These are phyloP conservation scores for Moesziomyces antarcticus DNA, from an alignment of 1,284 basidiomycete genomes.

Conservation along the genomic window DNA sequence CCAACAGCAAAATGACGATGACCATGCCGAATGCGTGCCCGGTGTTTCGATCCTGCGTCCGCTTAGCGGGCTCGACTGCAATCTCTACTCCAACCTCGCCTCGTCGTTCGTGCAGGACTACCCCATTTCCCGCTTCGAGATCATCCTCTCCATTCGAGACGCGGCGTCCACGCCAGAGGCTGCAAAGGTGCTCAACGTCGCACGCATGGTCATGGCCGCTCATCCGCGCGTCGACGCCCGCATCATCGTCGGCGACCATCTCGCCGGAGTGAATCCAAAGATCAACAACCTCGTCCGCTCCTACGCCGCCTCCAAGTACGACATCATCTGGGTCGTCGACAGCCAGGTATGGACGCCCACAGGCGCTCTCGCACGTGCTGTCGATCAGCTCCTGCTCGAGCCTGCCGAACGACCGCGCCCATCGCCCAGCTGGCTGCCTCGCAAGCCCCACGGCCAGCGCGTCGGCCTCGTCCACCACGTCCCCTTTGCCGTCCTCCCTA, in stretches of 20 bases:
- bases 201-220: constrained; percentile 49
- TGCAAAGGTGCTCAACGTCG: constrained; percentile 60
- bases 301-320: constrained; percentile 80
- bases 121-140: constrained; percentile 57
- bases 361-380: constrained; percentile 85
- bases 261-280: constrained; percentile 92
- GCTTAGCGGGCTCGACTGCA: constrained; percentile 64
- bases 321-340: constrained; percentile 96
- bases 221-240: constrained; percentile 56
- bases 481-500: constrained; percentile 82
- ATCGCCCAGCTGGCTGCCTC: constrained; percentile 47
- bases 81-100: constrained; percentile 60
- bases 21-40: constrained; percentile 70
- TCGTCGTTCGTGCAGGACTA: constrained; percentile 65
- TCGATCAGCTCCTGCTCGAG: constrained; percentile 84
- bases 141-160: constrained; percentile 62
- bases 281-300: constrained; percentile 93
- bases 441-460: constrained; percentile 43
- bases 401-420: constrained; percentile 69
- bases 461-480: constrained; percentile 95
- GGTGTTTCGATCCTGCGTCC: constrained; percentile 65
- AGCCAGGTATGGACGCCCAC: constrained; percentile 85
- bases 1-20: constrained; percentile 79
- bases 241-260: constrained; percentile 67
- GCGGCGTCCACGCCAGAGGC: constrained; percentile 29